Evolutionary conservation across 164 flowering plant species (phyloP).

Genomic region (Saururus chinensis): DNA sequence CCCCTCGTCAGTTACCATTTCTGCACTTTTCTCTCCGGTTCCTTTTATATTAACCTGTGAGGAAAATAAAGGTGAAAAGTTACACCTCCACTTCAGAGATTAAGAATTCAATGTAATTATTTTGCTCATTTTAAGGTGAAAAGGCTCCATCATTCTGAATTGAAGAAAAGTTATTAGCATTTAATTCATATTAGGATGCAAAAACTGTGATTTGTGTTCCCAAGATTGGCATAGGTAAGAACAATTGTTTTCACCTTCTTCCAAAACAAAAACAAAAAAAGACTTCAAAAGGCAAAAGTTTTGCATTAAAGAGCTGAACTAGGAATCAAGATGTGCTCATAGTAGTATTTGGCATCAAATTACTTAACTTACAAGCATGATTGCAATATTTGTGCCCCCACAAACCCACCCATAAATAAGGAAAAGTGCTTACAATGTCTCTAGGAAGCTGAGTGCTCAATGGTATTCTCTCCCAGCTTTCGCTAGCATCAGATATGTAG

Average conservation of each 20-base stretch:
- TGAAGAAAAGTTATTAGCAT: no score
- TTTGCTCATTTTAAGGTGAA: no score
- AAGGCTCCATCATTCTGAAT: no score
- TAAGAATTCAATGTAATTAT: neutral
- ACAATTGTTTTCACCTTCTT: no score
- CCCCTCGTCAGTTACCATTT: slow-evolving; percentile 96
- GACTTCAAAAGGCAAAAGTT: no score
- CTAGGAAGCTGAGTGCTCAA: slow-evolving; percentile 92
- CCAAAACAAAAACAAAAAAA: no score
- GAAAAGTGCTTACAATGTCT: slow-evolving; percentile 51
- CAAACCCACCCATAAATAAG: neutral
- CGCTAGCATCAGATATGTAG: slow-evolving; percentile 83
- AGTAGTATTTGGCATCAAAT: no score
- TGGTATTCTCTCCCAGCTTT: slow-evolving; percentile 85
- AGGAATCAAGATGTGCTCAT: no score
- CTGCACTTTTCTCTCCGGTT: slow-evolving; percentile 91
- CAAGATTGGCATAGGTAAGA: no score
- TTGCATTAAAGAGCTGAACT: no score
- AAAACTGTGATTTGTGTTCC: no score
- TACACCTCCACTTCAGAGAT: neutral
- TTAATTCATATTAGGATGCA: no score
- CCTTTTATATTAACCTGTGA: slow-evolving; percentile 84
- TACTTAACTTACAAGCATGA: neutral
- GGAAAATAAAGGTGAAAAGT: neutral
- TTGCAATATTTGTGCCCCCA: neutral